Base-by-base conservation (phyloP, 1,284 basidiomycete genomes). In the Irpex sp. region DNA sequence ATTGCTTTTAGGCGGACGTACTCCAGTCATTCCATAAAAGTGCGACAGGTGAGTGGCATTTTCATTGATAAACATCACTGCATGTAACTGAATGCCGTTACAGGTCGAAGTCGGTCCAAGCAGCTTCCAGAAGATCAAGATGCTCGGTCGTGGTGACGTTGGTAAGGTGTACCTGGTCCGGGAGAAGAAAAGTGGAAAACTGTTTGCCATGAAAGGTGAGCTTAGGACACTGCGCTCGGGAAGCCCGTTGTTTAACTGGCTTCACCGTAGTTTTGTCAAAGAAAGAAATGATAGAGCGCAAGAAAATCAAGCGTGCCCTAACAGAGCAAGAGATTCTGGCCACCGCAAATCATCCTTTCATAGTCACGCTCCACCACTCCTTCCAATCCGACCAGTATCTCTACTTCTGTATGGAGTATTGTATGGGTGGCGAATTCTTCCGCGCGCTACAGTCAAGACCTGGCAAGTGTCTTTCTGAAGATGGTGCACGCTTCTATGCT, bases 401-500 rank as follows among this genome's bases (percentile, higher is more conserved):
- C 36, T 98, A 97, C 78, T 96, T 97, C 76, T 97, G 95, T 78
- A 96, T 97, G 90, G 95, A 97, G 77, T 99, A 98, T 78, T 99
- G 97, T 79, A 97, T 97, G 92, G 97, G 97, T 50, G 97, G 97
- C 65, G 97, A 99, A 75, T 99, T 99, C 80, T 99, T 99, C 84
- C 90, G 97, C 37, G 95, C 97, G 8, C 79, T 98, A 66, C 95
- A 98, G 76, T 94, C 93, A 53, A 84, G 95, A 64, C 97, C 97
- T 2, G 95, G 94, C 54, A 98, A 97, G 75, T 98, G 97, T 76
- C 84, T 99, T 17, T 80, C 93, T 31, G 97, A 99, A 78, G 95
- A 98, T 66, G 95, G 94, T 47, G 93, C 97, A 37, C 86, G 95
- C 63, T 99, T 99, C 79, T 99, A 99, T 75, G 97, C 97, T 59